These are phyloP conservation scores for Solanum hybrid DNA, from an alignment of 305 asterid species.

Conservation along the genomic window DNA sequence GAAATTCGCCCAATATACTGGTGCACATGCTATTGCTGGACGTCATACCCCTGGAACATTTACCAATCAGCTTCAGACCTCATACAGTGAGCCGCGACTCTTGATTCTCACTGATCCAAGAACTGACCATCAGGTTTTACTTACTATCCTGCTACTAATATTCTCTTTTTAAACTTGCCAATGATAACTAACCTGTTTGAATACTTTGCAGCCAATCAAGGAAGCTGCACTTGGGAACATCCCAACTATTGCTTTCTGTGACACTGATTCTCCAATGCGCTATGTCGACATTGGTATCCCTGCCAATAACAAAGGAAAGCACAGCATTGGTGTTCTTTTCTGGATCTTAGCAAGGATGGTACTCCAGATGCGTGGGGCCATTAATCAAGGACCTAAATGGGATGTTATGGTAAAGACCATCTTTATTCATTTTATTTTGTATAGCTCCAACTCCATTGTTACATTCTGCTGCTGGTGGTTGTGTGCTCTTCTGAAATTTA, in stretches of 20 bases:
- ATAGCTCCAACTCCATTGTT: neutral
- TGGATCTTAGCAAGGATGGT: constrained; percentile 53
- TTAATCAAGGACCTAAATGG: constrained; percentile 41
- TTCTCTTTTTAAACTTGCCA: neutral
- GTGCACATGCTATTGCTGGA: constrained; percentile 40
- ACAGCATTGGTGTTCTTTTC: constrained; percentile 46
- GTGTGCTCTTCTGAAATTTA: neutral
- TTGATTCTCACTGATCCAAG: constrained; percentile 46
- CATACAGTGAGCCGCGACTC: constrained; percentile 43
- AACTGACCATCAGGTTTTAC: constrained; percentile 41
- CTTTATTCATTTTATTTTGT: neutral
- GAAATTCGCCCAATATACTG: constrained; percentile 46
- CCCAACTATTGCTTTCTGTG: constrained; percentile 52
- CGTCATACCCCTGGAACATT: constrained; percentile 54
- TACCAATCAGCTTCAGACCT: constrained; percentile 40
- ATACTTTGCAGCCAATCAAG: constrained; percentile 38
- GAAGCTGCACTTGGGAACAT: constrained; percentile 39
- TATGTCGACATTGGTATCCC: constrained; percentile 54
- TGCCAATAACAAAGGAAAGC: constrained; percentile 47
- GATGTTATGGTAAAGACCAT: constrained; percentile 32
- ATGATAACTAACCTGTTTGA: neutral
- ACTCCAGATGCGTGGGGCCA: constrained; percentile 42
- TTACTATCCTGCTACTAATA: neutral
- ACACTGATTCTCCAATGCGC: constrained; percentile 44
- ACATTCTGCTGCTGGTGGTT: neutral